Conservation (phyloP, 139 green algal genomes). For the Haematococcus lacustris region DNA sequence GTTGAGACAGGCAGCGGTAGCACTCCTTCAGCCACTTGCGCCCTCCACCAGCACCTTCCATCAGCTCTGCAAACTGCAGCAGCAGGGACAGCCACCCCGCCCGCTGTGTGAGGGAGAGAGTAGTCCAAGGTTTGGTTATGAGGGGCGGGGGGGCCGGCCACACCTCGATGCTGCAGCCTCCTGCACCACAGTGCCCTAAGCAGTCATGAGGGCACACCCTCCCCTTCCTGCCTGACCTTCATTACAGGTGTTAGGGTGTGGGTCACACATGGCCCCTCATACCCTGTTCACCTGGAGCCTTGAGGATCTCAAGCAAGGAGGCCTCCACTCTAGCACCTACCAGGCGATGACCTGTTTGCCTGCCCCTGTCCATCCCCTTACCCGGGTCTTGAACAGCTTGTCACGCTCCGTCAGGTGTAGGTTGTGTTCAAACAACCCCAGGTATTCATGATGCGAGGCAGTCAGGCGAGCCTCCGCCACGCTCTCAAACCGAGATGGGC, state of each 20-base stretch:
- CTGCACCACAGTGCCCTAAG: neutral
- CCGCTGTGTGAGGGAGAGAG: neutral
- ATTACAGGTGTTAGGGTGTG: neutral
- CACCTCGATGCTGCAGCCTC: too few species aligned
- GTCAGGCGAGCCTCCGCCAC: conserved; percentile 8
- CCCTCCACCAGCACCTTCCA: conserved; percentile 5
- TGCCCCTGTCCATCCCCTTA: neutral
- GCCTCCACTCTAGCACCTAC: neutral
- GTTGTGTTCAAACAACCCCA: conserved; percentile 7
- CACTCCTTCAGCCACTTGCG: conserved; percentile 16
- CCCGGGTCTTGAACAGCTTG: neutral
- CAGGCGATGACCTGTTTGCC: neutral
- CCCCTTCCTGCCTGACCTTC: neutral
- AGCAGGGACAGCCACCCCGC: neutral
- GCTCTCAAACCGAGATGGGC: neutral
- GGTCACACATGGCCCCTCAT: neutral
- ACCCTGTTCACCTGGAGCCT: neutral
- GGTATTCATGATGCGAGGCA: neutral
- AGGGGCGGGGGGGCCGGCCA: too few species aligned
- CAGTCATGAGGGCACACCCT: neutral
- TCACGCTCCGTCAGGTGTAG: neutral
- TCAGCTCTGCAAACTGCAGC: neutral
- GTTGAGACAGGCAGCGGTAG: conserved; percentile 24
- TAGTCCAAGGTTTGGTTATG: neutral
- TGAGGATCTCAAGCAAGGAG: neutral